These are phyloP conservation scores for Ramularia collo-cygni DNA, from an alignment of 2,329 filamentous ascomycete genomes.

Conservation along the genomic window DNA sequence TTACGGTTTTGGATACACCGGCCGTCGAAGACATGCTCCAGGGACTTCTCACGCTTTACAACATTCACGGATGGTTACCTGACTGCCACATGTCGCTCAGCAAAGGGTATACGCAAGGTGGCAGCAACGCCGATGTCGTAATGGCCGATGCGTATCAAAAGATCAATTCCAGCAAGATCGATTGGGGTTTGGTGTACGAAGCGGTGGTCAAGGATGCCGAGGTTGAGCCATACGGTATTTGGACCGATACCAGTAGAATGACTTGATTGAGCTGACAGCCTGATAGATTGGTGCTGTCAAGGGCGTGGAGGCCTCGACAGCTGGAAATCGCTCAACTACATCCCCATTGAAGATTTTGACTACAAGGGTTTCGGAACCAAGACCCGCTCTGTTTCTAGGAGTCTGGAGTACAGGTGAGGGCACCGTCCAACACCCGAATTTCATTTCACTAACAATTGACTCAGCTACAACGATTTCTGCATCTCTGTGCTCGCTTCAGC, in stretches of 20 bases:
- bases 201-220: slow-evolving; percentile 64
- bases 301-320: slow-evolving; percentile 63
- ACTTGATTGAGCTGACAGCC: slow-evolving; percentile 2
- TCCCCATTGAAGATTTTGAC: slow-evolving; percentile 43
- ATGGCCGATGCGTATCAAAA: slow-evolving; percentile 68
- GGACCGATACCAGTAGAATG: background rate
- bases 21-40: slow-evolving; percentile 60
- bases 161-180: slow-evolving; percentile 53
- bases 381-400: slow-evolving; percentile 47
- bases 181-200: slow-evolving; percentile 57
- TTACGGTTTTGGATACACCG: slow-evolving; percentile 57
- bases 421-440: too few relatives aligned
- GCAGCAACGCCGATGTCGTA: slow-evolving; percentile 64
- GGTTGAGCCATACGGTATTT: slow-evolving; percentile 29
- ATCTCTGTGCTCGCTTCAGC: slow-evolving; percentile 38
- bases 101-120: slow-evolving; percentile 63
- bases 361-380: slow-evolving; percentile 42
- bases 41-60: slow-evolving; percentile 62
- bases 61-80: slow-evolving; percentile 62
- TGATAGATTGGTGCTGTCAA: slow-evolving; percentile 49
- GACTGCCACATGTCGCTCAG: slow-evolving; percentile 62
- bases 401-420: slow-evolving; percentile 43
- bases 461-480: slow-evolving; percentile 39
- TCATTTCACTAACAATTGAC: too few relatives aligned
- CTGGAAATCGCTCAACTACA: slow-evolving; percentile 59